Conservation (phyloP, 179 eudicot species). For the Corrigiola litoralis region DNA sequence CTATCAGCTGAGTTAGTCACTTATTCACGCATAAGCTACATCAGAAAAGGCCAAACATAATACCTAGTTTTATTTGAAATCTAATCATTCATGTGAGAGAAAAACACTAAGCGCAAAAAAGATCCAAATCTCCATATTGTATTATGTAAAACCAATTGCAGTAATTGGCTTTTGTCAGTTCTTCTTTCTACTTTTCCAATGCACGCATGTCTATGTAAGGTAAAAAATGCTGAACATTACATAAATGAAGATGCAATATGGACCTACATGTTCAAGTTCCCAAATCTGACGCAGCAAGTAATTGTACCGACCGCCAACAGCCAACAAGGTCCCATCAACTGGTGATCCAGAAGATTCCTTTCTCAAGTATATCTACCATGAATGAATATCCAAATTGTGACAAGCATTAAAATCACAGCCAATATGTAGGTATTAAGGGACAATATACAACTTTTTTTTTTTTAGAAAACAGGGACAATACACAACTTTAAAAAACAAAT, state of each 20-base stretch:
- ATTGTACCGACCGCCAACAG: slow-evolving; percentile 97
- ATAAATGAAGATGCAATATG: not conserved
- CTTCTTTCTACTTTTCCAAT: too few species aligned
- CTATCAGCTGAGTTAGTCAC: too few species aligned
- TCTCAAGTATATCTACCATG: slow-evolving; percentile 56
- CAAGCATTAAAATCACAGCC: not conserved
- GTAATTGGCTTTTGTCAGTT: too few species aligned
- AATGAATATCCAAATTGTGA: not conserved
- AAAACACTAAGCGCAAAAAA: too few species aligned
- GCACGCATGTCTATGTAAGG: not conserved
- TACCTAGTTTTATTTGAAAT: too few species aligned
- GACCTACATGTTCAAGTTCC: slow-evolving; percentile 60
- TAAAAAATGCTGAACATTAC: not conserved
- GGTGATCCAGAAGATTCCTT: slow-evolving; percentile 69
- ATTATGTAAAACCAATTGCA: too few species aligned
- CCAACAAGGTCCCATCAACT: slow-evolving; percentile 75
- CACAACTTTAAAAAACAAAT: too few species aligned
- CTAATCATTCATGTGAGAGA: too few species aligned
- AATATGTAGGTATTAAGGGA: not conserved
- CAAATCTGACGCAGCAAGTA: slow-evolving; percentile 56
- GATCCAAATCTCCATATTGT: too few species aligned
- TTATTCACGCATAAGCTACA: too few species aligned
- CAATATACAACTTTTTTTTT: not conserved
- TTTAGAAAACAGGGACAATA: too few species aligned
- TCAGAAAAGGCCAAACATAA: too few species aligned